Base-by-base conservation (phyloP, 78 protist species). In the Salpingoeca rosetta region DNA sequence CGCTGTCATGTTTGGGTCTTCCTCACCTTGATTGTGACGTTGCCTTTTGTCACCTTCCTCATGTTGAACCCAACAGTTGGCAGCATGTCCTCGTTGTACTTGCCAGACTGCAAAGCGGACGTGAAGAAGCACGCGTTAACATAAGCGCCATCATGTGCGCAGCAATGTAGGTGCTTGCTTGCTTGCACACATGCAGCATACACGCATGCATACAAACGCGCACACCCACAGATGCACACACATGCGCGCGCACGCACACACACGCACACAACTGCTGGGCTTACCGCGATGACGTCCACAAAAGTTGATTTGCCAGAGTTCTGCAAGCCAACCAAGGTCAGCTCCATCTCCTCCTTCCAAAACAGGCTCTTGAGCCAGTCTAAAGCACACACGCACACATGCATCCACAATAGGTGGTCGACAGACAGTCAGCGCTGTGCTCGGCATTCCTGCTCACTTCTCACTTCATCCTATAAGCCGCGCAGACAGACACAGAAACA, bases 41-140 rank as follows among this genome's bases (percentile, higher is more conserved):
- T 92, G 39, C 99, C 99, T 84, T 96, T 95, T 22, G 96, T 89
- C 25, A 96, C 94, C 75, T 96, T 96, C 44, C 92, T 85, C 94
- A 95, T 95, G 88, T 96, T 95, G 87, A 96, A 93, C 24, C 99
- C 99, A 24, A 96, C 91, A 0, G 99, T 97, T 38, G 99, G 97
- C n/a, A 95, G 93, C 91, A 93, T 94, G 89, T 94, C 96, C 45
- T 92, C 95, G 22, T 51, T 28, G 84, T 86, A 93, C 43, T 85
- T 43, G 11, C 94, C 96, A 12, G 76, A 76, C 91, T 92, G 84
- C 25, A 51, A 7, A 51, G 17, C 31, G 35, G 35, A 2, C 40
- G 42, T 31, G 72, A 25, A 25, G 72, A 25, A 22, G 11, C 22
- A 45, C 57, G 57, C 57, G 57, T 3, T 45, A 45, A 45, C 3